Percentiles rank a stretch among this genome's conserved stretches.
phyloP scores from a whole-genome alignment of 495 filamentous ascomycete genomes.

The Aspergillus incahuasiensis region DNA sequence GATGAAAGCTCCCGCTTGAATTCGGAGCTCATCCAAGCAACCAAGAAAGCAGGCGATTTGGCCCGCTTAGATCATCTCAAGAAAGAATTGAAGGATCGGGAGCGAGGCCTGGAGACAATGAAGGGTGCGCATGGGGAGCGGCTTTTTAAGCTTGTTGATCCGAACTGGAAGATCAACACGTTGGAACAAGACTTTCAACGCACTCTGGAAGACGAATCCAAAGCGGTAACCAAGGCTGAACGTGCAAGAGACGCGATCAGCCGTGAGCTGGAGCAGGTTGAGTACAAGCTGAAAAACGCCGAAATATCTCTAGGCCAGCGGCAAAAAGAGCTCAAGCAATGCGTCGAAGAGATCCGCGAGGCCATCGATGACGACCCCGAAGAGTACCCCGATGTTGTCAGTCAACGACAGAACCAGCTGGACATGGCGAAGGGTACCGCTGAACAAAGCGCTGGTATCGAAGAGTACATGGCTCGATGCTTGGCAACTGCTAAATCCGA shows the following conservation, averaged over 20 bases:
- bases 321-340: slow-evolving; percentile 57
- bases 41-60: slow-evolving; percentile 68
- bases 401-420: slow-evolving; percentile 55
- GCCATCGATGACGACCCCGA: slow-evolving; percentile 50
- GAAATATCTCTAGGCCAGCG: slow-evolving; percentile 59
- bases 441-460: slow-evolving; percentile 55
- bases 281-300: slow-evolving; percentile 66
- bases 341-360: slow-evolving; percentile 46
- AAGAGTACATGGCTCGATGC: slow-evolving; percentile 60
- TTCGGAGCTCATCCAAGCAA: slow-evolving; percentile 73
- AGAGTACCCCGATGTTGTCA: slow-evolving; percentile 48
- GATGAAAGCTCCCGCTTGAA: slow-evolving; percentile 62
- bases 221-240: slow-evolving; percentile 55
- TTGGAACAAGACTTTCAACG: slow-evolving; percentile 70
- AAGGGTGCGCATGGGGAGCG: slow-evolving; percentile 66
- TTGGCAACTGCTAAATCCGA: slow-evolving; percentile 52
- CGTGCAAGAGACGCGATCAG: slow-evolving; percentile 62
- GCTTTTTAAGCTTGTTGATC: slow-evolving; percentile 56
- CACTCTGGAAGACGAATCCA: slow-evolving; percentile 52
- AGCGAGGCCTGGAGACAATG: slow-evolving; percentile 71
- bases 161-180: slow-evolving; percentile 61
- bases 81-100: slow-evolving; percentile 66
- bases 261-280: slow-evolving; percentile 70
- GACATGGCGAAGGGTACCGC: slow-evolving; percentile 59
- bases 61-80: slow-evolving; percentile 75